Conservation (phyloP, 1,284 basidiomycete species). For the Cutaneotrichosporon sp. region DNA sequence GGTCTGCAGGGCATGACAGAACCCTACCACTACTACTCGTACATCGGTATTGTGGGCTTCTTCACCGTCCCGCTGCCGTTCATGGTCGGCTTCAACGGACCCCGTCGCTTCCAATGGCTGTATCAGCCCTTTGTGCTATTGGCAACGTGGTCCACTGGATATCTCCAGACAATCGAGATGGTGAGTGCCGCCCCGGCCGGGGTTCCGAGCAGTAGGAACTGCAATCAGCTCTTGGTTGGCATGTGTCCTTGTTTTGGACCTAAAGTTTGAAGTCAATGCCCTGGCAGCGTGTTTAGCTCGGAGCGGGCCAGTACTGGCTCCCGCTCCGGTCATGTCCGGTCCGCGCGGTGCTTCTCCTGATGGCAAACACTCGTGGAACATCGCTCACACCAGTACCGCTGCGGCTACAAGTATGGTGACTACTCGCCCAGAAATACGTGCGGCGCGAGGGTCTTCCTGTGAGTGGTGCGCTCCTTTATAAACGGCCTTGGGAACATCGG, state of each 20-base stretch:
- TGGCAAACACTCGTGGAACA: too few relatives aligned
- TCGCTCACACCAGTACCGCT: neutral
- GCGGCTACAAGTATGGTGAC: neutral
- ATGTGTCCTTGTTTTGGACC: too few relatives aligned
- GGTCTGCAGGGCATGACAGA: conserved; percentile 23
- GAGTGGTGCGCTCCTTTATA: too few relatives aligned
- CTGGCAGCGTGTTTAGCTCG: too few relatives aligned
- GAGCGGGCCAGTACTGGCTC: too few relatives aligned
- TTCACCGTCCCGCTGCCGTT: conserved; percentile 39
- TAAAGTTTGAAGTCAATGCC: neutral
- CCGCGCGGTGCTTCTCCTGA: too few relatives aligned
- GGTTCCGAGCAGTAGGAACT: too few relatives aligned
- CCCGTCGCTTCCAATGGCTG: conserved; percentile 10
- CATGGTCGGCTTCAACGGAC: conserved; percentile 35
- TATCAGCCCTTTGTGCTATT: conserved; percentile 40
- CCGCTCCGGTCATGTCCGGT: too few relatives aligned
- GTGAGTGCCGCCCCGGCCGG: neutral
- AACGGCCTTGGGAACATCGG: too few relatives aligned
- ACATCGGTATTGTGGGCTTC: conserved; percentile 35
- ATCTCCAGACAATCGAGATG: conserved; percentile 35
- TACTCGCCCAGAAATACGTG: neutral
- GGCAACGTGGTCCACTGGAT: conserved; percentile 38
- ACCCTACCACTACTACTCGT: conserved; percentile 29
- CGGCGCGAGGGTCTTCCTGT: conserved; percentile 2
- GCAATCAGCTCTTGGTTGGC: too few relatives aligned